Evolutionary conservation across 139 green algal species (phyloP).

Genomic region (Spirogloea muscicola): DNA sequence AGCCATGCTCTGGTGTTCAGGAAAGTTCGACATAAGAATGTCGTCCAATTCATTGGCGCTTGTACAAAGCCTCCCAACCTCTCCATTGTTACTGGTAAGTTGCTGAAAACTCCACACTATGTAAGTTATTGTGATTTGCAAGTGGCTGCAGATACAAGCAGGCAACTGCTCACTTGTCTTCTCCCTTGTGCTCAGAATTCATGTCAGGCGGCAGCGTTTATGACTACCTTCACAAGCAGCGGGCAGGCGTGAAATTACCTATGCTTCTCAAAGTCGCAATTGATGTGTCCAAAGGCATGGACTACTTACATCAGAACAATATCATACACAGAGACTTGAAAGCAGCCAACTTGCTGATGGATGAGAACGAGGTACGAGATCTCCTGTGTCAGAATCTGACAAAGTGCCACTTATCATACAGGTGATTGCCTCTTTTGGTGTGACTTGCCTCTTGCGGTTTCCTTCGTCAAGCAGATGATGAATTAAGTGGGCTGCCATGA

Average conservation of each 20-base stretch:
- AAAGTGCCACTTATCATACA: background rate
- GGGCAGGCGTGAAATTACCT: constrained; percentile 55
- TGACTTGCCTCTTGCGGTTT: too few relatives aligned
- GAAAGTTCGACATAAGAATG: constrained; percentile 90
- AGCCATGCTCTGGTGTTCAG: constrained; percentile 27
- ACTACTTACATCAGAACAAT: constrained; percentile 97
- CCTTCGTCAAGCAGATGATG: too few relatives aligned
- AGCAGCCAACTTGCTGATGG: constrained; percentile 95
- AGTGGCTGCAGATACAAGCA: background rate
- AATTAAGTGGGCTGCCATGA: background rate
- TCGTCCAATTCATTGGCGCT: constrained; percentile 98
- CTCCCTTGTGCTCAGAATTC: constrained; percentile 66
- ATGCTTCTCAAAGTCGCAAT: constrained; percentile 73
- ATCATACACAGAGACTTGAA: constrained; percentile 94
- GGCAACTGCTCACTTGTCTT: constrained; percentile 30
- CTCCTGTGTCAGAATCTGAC: background rate
- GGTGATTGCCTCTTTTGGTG: background rate
- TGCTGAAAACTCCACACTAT: background rate
- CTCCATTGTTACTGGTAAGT: constrained; percentile 83
- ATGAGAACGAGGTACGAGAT: constrained; percentile 72
- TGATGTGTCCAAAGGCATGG: constrained; percentile 89
- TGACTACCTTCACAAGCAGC: constrained; percentile 78
- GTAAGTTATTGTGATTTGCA: background rate
- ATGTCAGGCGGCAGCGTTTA: constrained; percentile 93
- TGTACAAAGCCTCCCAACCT: constrained; percentile 94